Conservation (phyloP, 1,139 yeast species). For the Geotrichum cucujoidarum region DNA sequence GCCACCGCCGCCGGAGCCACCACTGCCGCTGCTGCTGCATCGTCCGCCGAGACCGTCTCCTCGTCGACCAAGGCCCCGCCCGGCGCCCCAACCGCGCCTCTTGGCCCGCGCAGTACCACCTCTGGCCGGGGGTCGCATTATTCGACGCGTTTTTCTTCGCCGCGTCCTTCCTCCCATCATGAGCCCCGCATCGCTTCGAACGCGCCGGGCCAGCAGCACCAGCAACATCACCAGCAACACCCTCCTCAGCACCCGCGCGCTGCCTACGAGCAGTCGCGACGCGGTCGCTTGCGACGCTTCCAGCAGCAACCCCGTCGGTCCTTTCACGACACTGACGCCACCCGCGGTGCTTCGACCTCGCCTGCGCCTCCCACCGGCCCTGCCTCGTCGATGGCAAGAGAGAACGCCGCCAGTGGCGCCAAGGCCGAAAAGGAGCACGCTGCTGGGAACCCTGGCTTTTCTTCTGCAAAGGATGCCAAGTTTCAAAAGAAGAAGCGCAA, state of each 20-base stretch:
- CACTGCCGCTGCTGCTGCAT: too few species aligned
- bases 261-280: conserved; percentile 2
- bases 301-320: neutral
- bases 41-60: neutral
- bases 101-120: conserved; percentile 8
- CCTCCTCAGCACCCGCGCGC: conserved; percentile 11
- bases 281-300: neutral
- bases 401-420: too few species aligned
- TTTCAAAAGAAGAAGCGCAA: conserved; percentile 1
- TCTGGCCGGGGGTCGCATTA: conserved; percentile 1
- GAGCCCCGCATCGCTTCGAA: neutral
- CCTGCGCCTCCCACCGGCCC: neutral
- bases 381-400: too few species aligned
- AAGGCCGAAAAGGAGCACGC: conserved; percentile 1
- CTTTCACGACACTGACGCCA: neutral
- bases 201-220: conserved; percentile 7
- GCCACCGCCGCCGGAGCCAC: neutral
- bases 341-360: neutral
- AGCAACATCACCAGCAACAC: too few species aligned
- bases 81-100: conserved; percentile 1
- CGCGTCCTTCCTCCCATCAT: neutral
- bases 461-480: neutral
- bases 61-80: neutral
- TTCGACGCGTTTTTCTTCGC: conserved; percentile 8
- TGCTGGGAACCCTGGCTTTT: neutral